Percentiles rank a stretch among this genome's conserved stretches.
Evolutionary conservation across 2,329 filamentous ascomycete genomes (phyloP).

Genomic region (Orbilia javanica): DNA sequence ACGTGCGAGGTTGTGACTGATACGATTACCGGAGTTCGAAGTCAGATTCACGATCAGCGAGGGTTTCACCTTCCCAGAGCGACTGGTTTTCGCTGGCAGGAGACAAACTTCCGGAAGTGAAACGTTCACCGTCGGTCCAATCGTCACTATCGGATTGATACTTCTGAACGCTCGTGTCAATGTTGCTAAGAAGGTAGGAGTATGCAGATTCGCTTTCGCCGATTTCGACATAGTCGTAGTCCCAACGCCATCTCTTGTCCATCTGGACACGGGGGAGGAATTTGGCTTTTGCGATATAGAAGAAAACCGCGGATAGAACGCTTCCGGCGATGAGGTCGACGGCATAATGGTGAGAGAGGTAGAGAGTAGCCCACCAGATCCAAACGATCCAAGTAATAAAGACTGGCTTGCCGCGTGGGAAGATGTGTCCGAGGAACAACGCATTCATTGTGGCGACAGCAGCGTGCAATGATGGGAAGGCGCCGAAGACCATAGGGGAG

Average conservation of each 20-base stretch:
- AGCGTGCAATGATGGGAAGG: slow-evolving; percentile 92
- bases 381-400: slow-evolving; percentile 88
- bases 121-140: slow-evolving; percentile 82
- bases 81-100: slow-evolving; percentile 66
- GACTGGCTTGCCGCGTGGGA: slow-evolving; percentile 82
- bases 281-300: slow-evolving; percentile 82
- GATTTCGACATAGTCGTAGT: slow-evolving; percentile 92
- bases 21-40: slow-evolving; percentile 45
- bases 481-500: slow-evolving; percentile 91
- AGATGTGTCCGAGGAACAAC: slow-evolving; percentile 91
- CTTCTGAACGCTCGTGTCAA: slow-evolving; percentile 68
- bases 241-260: slow-evolving; percentile 90
- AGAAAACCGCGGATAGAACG: slow-evolving; percentile 80
- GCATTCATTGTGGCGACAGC: slow-evolving; percentile 89
- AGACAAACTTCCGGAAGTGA: slow-evolving; percentile 76
- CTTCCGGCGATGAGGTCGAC: slow-evolving; percentile 91
- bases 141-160: slow-evolving; percentile 80
- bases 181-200: slow-evolving; percentile 71
- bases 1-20: not conserved
- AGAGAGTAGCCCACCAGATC: slow-evolving; percentile 99
- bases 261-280: slow-evolving; percentile 85
- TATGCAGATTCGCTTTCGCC: slow-evolving; percentile 74
- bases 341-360: slow-evolving; percentile 95
- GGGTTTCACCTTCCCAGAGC: slow-evolving; percentile 60
- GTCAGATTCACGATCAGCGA: slow-evolving; percentile 47